Evolutionary conservation across 73 alveolate species (phyloP).

Genomic region (Uronychia setigera): DNA sequence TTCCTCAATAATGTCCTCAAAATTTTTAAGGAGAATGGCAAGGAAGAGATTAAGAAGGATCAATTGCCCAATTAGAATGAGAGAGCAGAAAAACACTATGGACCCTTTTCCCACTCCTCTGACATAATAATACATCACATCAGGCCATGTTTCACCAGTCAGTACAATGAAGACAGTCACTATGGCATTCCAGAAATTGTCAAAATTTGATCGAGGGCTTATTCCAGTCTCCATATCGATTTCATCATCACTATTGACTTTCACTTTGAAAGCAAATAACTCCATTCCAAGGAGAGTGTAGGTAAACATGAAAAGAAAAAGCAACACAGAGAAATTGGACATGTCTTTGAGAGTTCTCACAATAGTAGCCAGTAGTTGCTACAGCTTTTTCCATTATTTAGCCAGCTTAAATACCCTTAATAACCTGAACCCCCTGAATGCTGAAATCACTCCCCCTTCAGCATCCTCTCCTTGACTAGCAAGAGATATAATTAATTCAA

Average conservation of each 20-base stretch:
- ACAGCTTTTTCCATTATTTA: slow-evolving; percentile 29
- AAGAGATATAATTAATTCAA: slow-evolving; percentile 5
- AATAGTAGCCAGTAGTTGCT: slow-evolving; percentile 30
- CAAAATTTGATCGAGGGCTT: slow-evolving; percentile 25
- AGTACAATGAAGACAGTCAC: slow-evolving; percentile 35
- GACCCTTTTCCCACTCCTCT: slow-evolving; percentile 35
- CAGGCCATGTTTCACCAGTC: slow-evolving; percentile 33
- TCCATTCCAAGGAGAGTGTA: slow-evolving; percentile 48
- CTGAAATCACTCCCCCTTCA: slow-evolving; percentile 46
- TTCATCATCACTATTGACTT: slow-evolving; percentile 14
- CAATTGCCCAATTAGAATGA: slow-evolving; percentile 46
- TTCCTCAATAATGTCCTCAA: slow-evolving; percentile 41
- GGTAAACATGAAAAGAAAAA: slow-evolving; percentile 13
- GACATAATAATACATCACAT: slow-evolving; percentile 4
- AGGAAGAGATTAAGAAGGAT: slow-evolving; percentile 47
- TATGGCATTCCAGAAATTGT: slow-evolving; percentile 20
- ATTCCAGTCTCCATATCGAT: slow-evolving; percentile 33
- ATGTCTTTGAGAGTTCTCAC: slow-evolving; percentile 39
- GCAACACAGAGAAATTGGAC: slow-evolving; percentile 23
- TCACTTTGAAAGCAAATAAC: slow-evolving; percentile 35
- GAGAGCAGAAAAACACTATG: slow-evolving; percentile 33
- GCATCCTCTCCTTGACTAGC: not conserved
- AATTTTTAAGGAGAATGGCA: slow-evolving; percentile 61
- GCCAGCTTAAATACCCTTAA: slow-evolving; percentile 32
- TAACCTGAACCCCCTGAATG: slow-evolving; percentile 23